Conservation (phyloP, 148 eudicot genomes). For the Mesembryanthemum crystallinum region DNA sequence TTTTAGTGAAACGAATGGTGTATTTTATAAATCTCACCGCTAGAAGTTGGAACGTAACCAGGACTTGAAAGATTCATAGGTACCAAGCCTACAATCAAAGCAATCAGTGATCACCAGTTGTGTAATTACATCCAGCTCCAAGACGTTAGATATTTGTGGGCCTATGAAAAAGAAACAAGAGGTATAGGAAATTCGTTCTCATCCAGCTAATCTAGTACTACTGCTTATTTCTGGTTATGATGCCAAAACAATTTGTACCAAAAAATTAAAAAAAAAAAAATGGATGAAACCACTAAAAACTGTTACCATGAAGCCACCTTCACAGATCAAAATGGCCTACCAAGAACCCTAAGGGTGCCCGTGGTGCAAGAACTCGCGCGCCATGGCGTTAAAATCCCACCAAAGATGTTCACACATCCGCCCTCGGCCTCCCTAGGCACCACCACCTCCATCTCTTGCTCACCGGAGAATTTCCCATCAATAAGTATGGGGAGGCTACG, state of each 20-base stretch:
- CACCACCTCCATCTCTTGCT: neutral
- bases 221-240: too few relatives aligned
- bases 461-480: slow-evolving; percentile 17
- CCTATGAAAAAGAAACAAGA: too few relatives aligned
- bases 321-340: slow-evolving; percentile 10
- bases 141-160: too few relatives aligned
- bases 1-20: too few relatives aligned
- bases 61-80: too few relatives aligned
- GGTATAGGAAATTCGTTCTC: too few relatives aligned
- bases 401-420: slow-evolving; percentile 20
- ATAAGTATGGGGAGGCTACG: slow-evolving; percentile 20
- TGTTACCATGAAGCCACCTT: slow-evolving; percentile 24
- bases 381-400: slow-evolving; percentile 9
- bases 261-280: neutral
- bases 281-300: slow-evolving; percentile 8
- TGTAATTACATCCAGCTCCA: too few relatives aligned
- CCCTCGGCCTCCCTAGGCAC: neutral
- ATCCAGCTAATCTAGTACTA: too few relatives aligned
- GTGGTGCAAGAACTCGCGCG: slow-evolving; percentile 32
- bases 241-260: neutral
- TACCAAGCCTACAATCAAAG: too few relatives aligned
- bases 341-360: slow-evolving; percentile 19
- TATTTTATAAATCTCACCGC: too few relatives aligned
- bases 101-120: too few relatives aligned
- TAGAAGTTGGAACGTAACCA: too few relatives aligned